Conservation (phyloP, 1,284 basidiomycete genomes). For the Trichosporon sp. region DNA sequence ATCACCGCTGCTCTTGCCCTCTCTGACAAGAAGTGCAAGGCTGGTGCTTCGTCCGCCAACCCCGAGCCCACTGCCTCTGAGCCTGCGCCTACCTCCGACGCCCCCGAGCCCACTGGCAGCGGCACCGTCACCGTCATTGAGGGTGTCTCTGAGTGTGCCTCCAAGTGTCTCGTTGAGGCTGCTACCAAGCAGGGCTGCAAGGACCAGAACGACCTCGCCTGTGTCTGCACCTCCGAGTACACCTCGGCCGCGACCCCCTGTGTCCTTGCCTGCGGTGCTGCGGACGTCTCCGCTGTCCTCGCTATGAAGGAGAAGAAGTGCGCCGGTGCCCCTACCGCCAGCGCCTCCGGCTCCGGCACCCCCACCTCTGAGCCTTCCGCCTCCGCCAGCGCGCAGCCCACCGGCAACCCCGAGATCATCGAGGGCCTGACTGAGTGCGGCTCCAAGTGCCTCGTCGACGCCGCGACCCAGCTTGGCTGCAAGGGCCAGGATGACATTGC, state of each 20-base stretch:
- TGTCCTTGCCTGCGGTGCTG: background rate
- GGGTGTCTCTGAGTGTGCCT: background rate
- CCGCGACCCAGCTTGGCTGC: conserved; percentile 3
- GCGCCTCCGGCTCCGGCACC: background rate
- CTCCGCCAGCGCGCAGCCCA: background rate
- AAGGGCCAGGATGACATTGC: conserved; percentile 7
- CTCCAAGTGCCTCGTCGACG: background rate
- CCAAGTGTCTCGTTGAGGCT: background rate
- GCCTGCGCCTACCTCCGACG: background rate
- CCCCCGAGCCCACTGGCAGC: background rate
- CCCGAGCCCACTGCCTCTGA: background rate
- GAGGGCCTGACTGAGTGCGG: background rate
- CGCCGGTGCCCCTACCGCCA: background rate
- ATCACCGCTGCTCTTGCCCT: background rate
- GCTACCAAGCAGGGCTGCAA: background rate
- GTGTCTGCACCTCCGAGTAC: conserved; percentile 3
- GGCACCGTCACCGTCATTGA: background rate
- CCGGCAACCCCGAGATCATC: background rate
- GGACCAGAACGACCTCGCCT: background rate
- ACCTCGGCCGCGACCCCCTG: background rate
- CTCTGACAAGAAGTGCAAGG: background rate
- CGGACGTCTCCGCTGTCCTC: conserved; percentile 5
- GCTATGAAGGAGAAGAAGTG: conserved; percentile 4
- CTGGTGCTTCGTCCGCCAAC: background rate
- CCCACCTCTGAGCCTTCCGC: background rate